These are phyloP conservation scores for Apophysomyces elegans DNA, from an alignment of 371 early-diverging fungal genomes.

Conservation along the genomic window DNA sequence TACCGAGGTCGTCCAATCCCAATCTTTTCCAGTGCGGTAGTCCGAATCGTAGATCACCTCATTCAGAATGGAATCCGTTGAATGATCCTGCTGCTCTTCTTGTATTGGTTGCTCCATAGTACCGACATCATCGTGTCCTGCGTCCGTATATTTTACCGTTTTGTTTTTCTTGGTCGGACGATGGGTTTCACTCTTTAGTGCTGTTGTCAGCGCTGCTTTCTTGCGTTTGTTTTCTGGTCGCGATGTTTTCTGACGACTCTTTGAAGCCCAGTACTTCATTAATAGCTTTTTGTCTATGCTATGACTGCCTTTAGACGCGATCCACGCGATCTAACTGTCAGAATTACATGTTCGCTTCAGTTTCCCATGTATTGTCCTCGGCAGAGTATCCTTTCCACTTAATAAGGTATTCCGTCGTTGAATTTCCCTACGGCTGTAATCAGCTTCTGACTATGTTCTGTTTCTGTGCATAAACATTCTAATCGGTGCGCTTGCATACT, in stretches of 20 bases:
- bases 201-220: background rate
- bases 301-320: background rate
- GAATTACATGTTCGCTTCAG: conserved; percentile 40
- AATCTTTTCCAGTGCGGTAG: conserved; percentile 8
- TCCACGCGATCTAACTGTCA: background rate
- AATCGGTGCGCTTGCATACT: background rate
- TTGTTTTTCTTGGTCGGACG: background rate
- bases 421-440: conserved; percentile 8
- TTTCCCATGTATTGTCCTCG: conserved; percentile 49
- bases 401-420: conserved; percentile 29
- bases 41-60: conserved; percentile 15
- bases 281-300: background rate
- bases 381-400: conserved; percentile 48
- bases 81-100: background rate
- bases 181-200: background rate
- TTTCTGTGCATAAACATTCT: background rate
- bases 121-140: background rate
- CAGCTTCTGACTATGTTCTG: background rate
- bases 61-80: background rate
- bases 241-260: background rate
- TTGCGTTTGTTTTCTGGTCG: background rate
- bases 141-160: background rate
- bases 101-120: background rate
- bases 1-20: conserved; percentile 15
- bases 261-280: conserved; percentile 1